Base-by-base conservation (phyloP, 2,329 filamentous ascomycete genomes). In the Fusarium chuoi region DNA sequence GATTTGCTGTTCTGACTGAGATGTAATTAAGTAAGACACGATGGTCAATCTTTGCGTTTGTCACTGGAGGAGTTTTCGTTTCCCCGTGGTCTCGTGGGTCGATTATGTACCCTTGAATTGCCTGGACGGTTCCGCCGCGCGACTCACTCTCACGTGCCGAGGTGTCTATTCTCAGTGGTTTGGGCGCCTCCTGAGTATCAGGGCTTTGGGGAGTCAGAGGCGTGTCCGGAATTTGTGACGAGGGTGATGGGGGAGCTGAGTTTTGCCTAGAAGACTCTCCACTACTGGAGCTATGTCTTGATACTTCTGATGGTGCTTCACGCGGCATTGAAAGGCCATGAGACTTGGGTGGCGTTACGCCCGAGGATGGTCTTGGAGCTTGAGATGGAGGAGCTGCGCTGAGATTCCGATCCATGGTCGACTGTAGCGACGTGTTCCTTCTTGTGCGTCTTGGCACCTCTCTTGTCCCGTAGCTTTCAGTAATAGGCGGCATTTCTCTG, bases 81-180 rank as follows among this genome's bases (percentile, higher is more conserved):
- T n/a, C n/a, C n/a, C n/a, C 9, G 1, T 9, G 7, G 11, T 5
- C 18, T 20, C 1, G 22, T n/a, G 15, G 20, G 13, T 7, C 22
- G 39, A 12, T 42, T 12, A 52, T 22, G 6, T 30, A 38, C 5
- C 65, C 61, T 20, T 4, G 22, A 22, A 38, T 41, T 1, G 26
- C n/a, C 36, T 8, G 20, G 6, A 14, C 7, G 1, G 10, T 14
- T 8, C 22, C 22, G 7, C 11, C 5, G 2, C 13, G 2, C 4
- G 8, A 7, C 11, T 24, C 58, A 15, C 15, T 12, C 1, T 1
- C 9, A 1, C 5, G 17, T 30, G 20, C 15, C 1, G 20, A 11
- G 6, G 12, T 22, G 18, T n/a, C 4, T 6, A 20, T 15, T 1
- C 9, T 28, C 22, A 17, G 18, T 20, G 13, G 1, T 1, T 48